Base-by-base conservation (phyloP, 2,329 filamentous ascomycete genomes). In the Aspergillus pseudoviridinutans region DNA sequence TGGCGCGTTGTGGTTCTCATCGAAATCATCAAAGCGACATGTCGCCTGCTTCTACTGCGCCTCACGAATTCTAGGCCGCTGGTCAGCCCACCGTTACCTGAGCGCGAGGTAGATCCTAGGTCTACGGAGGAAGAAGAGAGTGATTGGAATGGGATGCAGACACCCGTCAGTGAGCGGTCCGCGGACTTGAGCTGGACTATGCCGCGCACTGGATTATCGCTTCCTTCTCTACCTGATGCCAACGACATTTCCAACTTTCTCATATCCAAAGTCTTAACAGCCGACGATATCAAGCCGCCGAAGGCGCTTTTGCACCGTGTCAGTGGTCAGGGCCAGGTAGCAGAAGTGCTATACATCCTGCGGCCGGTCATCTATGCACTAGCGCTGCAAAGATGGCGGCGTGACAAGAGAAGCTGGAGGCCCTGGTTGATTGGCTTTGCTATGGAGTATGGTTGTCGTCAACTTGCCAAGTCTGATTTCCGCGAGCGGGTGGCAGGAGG, bases 261-360 rank as follows among this genome's bases (percentile, higher is more conserved):
- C 4, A 85, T 96, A 25, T 88, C 89, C 35, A 92, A 95, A 64
- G 93, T 97, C 12, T 82, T 99, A 50, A 96, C 91, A 0, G 91
- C 94, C 8, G 94, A 99, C 76, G 94, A 97, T 71, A 94, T 99
- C 79, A 97, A 96, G 73, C 90, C 93, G 0, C 91, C 94, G 0
- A 88, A 89, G 38, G 87, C 89, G 54, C 83, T 99, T 6, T 81
- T 97, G n/a, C 92, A 95, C 71, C 86, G 86, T 38, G 80, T 80
- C 29, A 76, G 72, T 3, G 82, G 94, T 1, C 87, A 89, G 60
- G 92, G 92, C 1, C 91, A 92, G 65, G 78, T 91, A 0, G 92
- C 93, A 4, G 94, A 99, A 78, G 79, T 92, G n/a, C 79, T 99
- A 50, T 93, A 96, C 72, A 96, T 97, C 62, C 76, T 97, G 2